These are phyloP conservation scores for Xylariaceae sp. DNA, from an alignment of 2,329 filamentous ascomycete genomes.

Conservation along the genomic window DNA sequence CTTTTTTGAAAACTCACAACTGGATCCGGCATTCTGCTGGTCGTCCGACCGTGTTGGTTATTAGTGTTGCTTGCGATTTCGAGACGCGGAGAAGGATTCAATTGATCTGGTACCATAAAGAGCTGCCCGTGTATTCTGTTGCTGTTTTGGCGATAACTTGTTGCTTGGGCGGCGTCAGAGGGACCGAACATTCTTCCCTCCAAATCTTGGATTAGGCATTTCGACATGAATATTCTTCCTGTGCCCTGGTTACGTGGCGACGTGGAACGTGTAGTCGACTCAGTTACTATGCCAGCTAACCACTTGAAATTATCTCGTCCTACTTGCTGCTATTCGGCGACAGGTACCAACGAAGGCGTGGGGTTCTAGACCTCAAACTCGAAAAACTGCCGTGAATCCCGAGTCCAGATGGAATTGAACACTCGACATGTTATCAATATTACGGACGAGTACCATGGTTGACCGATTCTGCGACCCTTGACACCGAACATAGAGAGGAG, in stretches of 20 bases:
- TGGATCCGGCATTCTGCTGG: constrained; percentile 64
- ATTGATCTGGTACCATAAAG: constrained; percentile 57
- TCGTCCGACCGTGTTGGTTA: constrained; percentile 43
- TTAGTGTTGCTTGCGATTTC: constrained; percentile 54
- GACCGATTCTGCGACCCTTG: too few species aligned
- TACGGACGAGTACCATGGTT: too few species aligned
- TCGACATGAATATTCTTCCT: not conserved
- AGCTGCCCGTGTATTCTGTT: constrained; percentile 60
- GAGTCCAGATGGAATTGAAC: too few species aligned
- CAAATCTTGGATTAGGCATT: not conserved
- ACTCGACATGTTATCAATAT: too few species aligned
- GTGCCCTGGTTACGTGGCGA: too few species aligned
- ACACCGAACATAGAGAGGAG: not conserved
- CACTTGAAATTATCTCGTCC: too few species aligned
- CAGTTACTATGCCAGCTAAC: too few species aligned
- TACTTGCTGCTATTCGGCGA: too few species aligned
- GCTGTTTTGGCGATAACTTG: constrained; percentile 33
- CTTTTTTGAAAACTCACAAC: constrained; percentile 41
- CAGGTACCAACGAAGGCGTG: too few species aligned
- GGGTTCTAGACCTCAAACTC: too few species aligned
- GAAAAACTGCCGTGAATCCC: too few species aligned
- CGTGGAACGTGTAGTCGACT: too few species aligned
- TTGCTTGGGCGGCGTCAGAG: constrained; percentile 84
- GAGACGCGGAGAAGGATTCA: constrained; percentile 42
- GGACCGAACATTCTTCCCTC: constrained; percentile 56